These are phyloP conservation scores for Cardamine resedifolia DNA, from an alignment of 345 rosid genomes.

Conservation along the genomic window DNA sequence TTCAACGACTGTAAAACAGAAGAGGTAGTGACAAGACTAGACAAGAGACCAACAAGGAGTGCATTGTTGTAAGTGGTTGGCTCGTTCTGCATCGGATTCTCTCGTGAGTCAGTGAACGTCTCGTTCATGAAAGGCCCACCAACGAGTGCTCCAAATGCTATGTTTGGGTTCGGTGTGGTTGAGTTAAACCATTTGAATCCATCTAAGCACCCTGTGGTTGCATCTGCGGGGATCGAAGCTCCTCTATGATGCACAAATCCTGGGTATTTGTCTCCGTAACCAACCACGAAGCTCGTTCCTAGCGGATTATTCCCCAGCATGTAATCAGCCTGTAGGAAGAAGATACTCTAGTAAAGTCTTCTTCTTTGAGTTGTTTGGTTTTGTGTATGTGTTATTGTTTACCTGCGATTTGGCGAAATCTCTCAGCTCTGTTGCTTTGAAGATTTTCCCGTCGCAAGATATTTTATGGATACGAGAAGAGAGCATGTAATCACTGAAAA, in stretches of 20 bases:
- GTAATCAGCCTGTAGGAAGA: conserved; percentile 79
- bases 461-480: conserved; percentile 63
- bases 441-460: conserved; percentile 63
- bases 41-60: conserved; percentile 77
- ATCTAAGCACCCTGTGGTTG: conserved; percentile 64
- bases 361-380: background rate
- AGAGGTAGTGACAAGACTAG: conserved; percentile 89
- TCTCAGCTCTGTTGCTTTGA: conserved; percentile 78
- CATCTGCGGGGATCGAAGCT: conserved; percentile 84
- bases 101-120: conserved; percentile 65
- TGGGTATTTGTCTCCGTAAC: conserved; percentile 87
- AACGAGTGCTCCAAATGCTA: conserved; percentile 83
- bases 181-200: conserved; percentile 80
- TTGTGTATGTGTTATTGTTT: conserved; percentile 10
- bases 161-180: conserved; percentile 71
- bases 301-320: conserved; percentile 77
- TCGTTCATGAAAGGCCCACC: conserved; percentile 95
- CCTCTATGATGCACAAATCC: conserved; percentile 90
- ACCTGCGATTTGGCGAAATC: conserved; percentile 94
- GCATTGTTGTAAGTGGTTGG: conserved; percentile 95
- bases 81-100: conserved; percentile 80
- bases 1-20: conserved; percentile 64
- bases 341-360: conserved; percentile 1
- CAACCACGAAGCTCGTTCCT: conserved; percentile 86
- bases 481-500: conserved; percentile 96